These are phyloP conservation scores for Ogataea populi-albae DNA, from an alignment of 805 yeast genomes.

Conservation along the genomic window DNA sequence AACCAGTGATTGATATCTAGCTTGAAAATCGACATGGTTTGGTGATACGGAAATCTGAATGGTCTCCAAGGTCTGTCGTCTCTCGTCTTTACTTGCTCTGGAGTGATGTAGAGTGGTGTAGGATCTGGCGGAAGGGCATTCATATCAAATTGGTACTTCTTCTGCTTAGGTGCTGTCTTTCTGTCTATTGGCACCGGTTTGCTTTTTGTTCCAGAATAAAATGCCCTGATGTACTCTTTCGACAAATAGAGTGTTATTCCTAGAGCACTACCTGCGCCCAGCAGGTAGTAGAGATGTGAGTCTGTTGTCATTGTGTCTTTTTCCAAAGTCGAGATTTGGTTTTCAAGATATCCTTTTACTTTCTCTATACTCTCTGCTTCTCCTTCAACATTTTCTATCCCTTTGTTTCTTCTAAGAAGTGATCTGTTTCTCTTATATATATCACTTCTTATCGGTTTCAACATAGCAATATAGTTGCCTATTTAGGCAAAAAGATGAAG, in stretches of 20 bases:
- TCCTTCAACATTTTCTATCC: not conserved
- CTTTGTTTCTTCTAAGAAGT: not conserved
- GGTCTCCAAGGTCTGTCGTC: slow-evolving; percentile 83
- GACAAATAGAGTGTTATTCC: slow-evolving; percentile 20
- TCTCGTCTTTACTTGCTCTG: slow-evolving; percentile 60
- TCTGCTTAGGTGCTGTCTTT: slow-evolving; percentile 8
- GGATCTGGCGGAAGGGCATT: slow-evolving; percentile 42
- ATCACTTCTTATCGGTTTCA: slow-evolving; percentile 2
- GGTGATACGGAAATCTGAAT: slow-evolving; percentile 77
- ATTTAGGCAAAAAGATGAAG: slow-evolving; percentile 20
- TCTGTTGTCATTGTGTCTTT: slow-evolving; percentile 10
- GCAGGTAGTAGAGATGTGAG: slow-evolving; percentile 14
- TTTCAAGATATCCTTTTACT: not conserved
- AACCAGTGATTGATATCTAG: slow-evolving; percentile 75
- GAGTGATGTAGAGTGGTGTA: slow-evolving; percentile 59
- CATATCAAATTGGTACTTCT: slow-evolving; percentile 22
- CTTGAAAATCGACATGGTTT: slow-evolving; percentile 71
- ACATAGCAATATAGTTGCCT: slow-evolving; percentile 8
- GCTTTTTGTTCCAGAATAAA: slow-evolving; percentile 4
- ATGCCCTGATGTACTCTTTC: slow-evolving; percentile 13
- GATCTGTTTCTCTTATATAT: not conserved
- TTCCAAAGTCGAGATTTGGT: not conserved
- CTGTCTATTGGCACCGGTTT: slow-evolving; percentile 3
- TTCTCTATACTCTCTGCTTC: not conserved
- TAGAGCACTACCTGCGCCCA: slow-evolving; percentile 26